phyloP scores from a whole-genome alignment of 306 rosid genomes.

The Lathyrus tuberosus region DNA sequence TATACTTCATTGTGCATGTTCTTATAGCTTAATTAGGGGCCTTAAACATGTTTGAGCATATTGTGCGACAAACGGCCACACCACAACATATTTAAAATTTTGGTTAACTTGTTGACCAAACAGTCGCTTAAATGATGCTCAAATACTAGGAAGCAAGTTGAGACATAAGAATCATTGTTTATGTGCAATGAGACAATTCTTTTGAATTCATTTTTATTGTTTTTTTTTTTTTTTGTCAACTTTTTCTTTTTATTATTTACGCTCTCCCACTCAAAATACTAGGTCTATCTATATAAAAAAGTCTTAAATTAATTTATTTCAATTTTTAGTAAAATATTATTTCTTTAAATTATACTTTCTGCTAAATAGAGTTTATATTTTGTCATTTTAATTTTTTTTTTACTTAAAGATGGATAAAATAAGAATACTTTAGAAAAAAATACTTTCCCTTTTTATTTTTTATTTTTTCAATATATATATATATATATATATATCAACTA shows the following conservation, averaged over 20 bases:
- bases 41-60: background rate
- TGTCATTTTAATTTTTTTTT: too few relatives aligned
- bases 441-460: too few relatives aligned
- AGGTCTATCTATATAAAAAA: too few relatives aligned
- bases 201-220: background rate
- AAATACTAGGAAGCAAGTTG: background rate
- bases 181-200: background rate
- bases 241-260: background rate
- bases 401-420: too few relatives aligned
- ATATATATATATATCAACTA: too few relatives aligned
- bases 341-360: too few relatives aligned
- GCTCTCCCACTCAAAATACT: too few relatives aligned
- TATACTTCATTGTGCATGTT: background rate
- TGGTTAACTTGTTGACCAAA: background rate
- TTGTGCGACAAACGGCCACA: background rate
- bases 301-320: too few relatives aligned
- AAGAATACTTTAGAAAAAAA: too few relatives aligned
- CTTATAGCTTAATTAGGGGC: background rate
- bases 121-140: constrained; percentile 4
- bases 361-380: too few relatives aligned
- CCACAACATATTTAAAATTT: background rate
- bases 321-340: too few relatives aligned
- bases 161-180: background rate
- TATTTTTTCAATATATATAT: too few relatives aligned
- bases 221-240: background rate